Base-by-base conservation (phyloP, 2,329 filamentous ascomycete species). In the Sarocladium oryzae region DNA sequence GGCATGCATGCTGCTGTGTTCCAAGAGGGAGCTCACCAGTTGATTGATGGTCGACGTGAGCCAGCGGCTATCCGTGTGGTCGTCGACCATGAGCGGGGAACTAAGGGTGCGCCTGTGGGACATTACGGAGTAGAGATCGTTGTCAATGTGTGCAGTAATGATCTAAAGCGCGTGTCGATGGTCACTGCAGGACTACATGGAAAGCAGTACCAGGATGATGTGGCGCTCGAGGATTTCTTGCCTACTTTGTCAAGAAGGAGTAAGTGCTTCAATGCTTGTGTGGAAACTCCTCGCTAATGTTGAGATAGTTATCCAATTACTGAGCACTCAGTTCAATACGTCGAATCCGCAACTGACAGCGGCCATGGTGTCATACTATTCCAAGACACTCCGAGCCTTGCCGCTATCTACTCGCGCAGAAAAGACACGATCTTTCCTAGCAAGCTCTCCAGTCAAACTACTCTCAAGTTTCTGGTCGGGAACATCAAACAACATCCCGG, bases 391-490 rank as follows among this genome's bases (percentile, higher is more conserved):
- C 24, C 84, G 85, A 30, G 82, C 83, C 3, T 70, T 96, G 21
- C 43, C 73, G 88, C 28, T 50, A 13, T 38, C 80, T 18, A 73
- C 81, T 28, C 78, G 84, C 36, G 75, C 78, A 0, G 81, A 84
- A 60, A 86, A 81, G 64, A 78, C 81, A 10, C 78, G 78, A 51
- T 84, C 82, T 1, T 88, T 88, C 62, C 77, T 92, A 9, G 83
- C 84, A 4, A 81, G 85, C n/a, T 96, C 91, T 1, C 91, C 92
- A 0, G 88, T 95, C 45, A 97, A 96, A 65, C 77, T 96, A 61
- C 74, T 97, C 15, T 95, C 91, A 0, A 95, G 79, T 61, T 81
- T 96, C 51, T 82, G 95, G 59, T 79, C 36, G 7, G 51, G 82
- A 30, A 79, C 76, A 52, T 76, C 75, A 30, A 72, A 70, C 49